Percentiles rank a stretch among this genome's conserved stretches.
Evolutionary conservation across 2,329 filamentous ascomycete genomes (phyloP).

Genomic region (Aspergillus texensis): DNA sequence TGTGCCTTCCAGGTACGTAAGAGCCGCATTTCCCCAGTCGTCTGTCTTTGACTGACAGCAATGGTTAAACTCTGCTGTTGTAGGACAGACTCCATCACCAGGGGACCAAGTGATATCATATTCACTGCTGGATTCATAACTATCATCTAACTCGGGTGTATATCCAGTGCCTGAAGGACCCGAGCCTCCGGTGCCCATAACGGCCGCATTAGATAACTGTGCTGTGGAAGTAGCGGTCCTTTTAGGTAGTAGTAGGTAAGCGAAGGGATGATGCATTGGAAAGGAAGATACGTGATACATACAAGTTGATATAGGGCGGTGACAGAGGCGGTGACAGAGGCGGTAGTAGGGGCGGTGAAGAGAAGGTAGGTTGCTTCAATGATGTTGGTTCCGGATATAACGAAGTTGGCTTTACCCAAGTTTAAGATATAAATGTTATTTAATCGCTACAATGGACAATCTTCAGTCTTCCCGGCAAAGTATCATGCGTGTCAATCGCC

Average conservation of each 20-base stretch:
- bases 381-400: no score
- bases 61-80: slow-evolving; percentile 10
- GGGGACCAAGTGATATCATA: slow-evolving; percentile 5
- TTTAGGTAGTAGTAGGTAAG: background rate
- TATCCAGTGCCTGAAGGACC: background rate
- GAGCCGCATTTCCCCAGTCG: slow-evolving; percentile 8
- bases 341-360: no score
- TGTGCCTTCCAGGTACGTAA: background rate
- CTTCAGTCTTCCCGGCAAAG: no score
- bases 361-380: no score
- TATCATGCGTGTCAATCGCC: no score
- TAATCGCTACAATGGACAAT: no score
- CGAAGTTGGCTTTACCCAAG: no score
- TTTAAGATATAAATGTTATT: no score
- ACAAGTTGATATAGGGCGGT: no score
- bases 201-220: background rate
- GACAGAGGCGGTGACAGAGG: no score
- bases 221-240: no score
- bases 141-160: background rate
- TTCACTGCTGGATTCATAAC: slow-evolving; percentile 6
- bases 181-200: background rate
- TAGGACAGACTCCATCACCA: slow-evolving; percentile 14
- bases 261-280: background rate
- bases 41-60: slow-evolving; percentile 11
- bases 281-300: no score